A percentile compares a stretch with the other conserved stretches of the same genome.
These are phyloP conservation scores for Plantago major DNA, from an alignment of 257 asterid species.

Conservation along the genomic window DNA sequence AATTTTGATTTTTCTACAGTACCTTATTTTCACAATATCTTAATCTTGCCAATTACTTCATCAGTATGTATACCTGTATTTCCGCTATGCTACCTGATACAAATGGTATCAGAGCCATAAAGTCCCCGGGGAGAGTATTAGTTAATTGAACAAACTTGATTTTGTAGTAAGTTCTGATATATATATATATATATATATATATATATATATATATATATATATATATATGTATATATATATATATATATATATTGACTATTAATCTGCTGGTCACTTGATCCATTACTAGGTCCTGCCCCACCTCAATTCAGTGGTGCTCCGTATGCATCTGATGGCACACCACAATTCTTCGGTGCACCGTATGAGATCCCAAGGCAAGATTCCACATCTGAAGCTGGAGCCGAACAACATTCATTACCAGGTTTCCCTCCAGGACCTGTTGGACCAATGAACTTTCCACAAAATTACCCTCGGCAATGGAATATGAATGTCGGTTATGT, in stretches of 20 bases:
- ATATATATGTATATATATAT: too few relatives aligned
- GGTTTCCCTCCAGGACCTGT: slow-evolving; percentile 66
- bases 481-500: slow-evolving; percentile 45
- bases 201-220: too few relatives aligned
- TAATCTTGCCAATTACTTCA: too few relatives aligned
- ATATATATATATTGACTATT: slow-evolving; percentile 26
- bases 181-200: too few relatives aligned
- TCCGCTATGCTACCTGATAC: too few relatives aligned
- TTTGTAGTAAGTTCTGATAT: too few relatives aligned
- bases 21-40: too few relatives aligned
- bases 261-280: slow-evolving; percentile 36
- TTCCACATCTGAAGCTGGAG: slow-evolving; percentile 50
- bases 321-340: slow-evolving; percentile 58
- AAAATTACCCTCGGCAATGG: slow-evolving; percentile 68
- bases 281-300: slow-evolving; percentile 41
- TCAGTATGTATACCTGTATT: too few relatives aligned
- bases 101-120: too few relatives aligned
- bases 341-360: slow-evolving; percentile 55
- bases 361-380: slow-evolving; percentile 60
- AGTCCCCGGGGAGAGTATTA: too few relatives aligned
- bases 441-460: slow-evolving; percentile 55
- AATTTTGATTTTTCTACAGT: too few relatives aligned
- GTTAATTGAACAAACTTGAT: too few relatives aligned
- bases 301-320: slow-evolving; percentile 70
- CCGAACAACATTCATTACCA: slow-evolving; percentile 55